These are phyloP conservation scores for Pezicula radicicola DNA, from an alignment of 2,329 filamentous ascomycete species.

Conservation along the genomic window DNA sequence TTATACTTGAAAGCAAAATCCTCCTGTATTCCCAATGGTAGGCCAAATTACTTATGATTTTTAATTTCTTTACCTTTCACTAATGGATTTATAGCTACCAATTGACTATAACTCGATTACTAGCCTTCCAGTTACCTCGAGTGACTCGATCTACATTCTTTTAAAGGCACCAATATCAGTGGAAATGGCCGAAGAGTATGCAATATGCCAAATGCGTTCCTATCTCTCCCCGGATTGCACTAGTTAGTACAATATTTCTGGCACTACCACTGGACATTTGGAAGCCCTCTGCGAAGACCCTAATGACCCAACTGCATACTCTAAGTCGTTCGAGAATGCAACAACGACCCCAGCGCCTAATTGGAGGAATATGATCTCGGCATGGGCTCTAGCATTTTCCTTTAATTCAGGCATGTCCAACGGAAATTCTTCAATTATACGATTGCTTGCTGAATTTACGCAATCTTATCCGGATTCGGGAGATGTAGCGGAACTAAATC, in stretches of 20 bases:
- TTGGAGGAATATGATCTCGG: constrained; percentile 51
- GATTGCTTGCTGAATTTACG: constrained; percentile 54
- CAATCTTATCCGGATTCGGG: constrained; percentile 40
- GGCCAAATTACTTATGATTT: constrained; percentile 20
- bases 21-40: constrained; percentile 50
- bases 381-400: constrained; percentile 53
- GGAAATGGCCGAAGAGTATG: too few species aligned
- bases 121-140: constrained; percentile 45
- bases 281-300: constrained; percentile 58
- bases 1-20: constrained; percentile 42
- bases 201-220: constrained; percentile 65
- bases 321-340: constrained; percentile 34
- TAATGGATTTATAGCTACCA: constrained; percentile 42
- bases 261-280: constrained; percentile 56
- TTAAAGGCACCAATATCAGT: constrained; percentile 49
- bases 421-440: constrained; percentile 55
- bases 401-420: constrained; percentile 53
- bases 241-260: constrained; percentile 56
- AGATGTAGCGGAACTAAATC: constrained; percentile 9
- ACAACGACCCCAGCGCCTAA: constrained; percentile 36
- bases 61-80: too few species aligned
- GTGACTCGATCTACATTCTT: constrained; percentile 64
- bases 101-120: constrained; percentile 63
- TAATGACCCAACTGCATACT: constrained; percentile 52
- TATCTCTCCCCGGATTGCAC: constrained; percentile 64